phyloP scores from a whole-genome alignment of 169 alveolate genomes.

The Plasmodium inui region DNA sequence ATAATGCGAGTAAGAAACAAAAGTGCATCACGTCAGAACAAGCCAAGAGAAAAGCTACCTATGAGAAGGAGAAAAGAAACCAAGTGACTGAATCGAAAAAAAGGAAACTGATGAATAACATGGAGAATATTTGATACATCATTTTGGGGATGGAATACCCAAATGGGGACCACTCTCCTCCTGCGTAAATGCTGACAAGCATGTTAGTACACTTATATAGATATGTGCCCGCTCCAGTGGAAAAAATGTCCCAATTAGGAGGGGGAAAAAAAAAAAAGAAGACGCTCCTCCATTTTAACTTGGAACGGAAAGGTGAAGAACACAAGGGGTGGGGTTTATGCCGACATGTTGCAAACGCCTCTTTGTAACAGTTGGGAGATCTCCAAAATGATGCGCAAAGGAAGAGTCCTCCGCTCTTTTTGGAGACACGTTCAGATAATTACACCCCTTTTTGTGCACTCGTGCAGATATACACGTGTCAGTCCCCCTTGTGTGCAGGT shows the following conservation, averaged over 20 bases:
- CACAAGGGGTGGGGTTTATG: neutral
- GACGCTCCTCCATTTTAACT: neutral
- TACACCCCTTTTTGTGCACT: neutral
- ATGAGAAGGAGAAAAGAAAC: slow-evolving; percentile 23
- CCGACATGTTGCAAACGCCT: neutral
- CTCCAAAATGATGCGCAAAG: neutral
- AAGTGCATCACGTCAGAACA: slow-evolving; percentile 66
- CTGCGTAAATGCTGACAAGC: neutral
- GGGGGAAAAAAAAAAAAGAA: neutral
- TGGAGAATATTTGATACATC: slow-evolving; percentile 23
- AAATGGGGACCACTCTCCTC: neutral
- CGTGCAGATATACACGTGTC: neutral
- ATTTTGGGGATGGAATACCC: neutral
- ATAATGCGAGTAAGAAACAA: neutral
- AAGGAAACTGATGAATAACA: slow-evolving; percentile 25
- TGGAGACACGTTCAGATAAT: neutral
- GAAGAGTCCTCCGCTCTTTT: neutral
- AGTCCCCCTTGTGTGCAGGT: neutral
- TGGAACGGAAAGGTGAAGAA: neutral
- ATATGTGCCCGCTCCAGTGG: neutral
- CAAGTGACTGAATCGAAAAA: slow-evolving; percentile 59
- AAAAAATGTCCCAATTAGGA: neutral
- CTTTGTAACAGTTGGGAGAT: neutral
- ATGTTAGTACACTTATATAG: neutral
- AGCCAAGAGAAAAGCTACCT: slow-evolving; percentile 59